Conservation (phyloP, 2,329 filamentous ascomycete species). For the Dothistroma pini region DNA sequence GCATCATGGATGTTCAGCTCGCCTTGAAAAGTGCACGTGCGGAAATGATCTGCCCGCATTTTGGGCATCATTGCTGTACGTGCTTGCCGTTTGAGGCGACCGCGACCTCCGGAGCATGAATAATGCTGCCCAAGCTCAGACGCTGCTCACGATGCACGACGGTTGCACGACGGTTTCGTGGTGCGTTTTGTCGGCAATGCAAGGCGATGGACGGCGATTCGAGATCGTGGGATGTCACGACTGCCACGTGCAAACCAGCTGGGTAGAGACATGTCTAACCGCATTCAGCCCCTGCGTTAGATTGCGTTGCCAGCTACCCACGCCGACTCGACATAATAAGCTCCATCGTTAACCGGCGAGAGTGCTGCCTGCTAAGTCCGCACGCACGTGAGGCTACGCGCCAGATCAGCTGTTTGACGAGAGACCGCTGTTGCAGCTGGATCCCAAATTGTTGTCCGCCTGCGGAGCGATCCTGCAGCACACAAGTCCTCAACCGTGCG, state of each 20-base stretch:
- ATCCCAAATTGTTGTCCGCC: not conserved
- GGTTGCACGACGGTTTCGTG: not conserved
- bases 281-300: conserved; percentile 4
- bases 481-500: not conserved
- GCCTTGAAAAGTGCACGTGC: conserved; percentile 19
- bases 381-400: conserved; percentile 9
- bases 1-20: conserved; percentile 19
- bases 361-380: not conserved
- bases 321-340: conserved; percentile 15
- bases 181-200: conserved; percentile 3
- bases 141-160: conserved; percentile 5
- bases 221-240: conserved; percentile 1
- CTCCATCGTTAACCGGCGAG: conserved; percentile 5
- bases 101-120: conserved; percentile 10
- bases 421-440: not conserved
- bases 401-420: not conserved
- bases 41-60: conserved; percentile 21
- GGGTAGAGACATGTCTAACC: not conserved
- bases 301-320: conserved; percentile 14
- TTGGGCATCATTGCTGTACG: conserved; percentile 17
- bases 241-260: conserved; percentile 8
- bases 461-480: not conserved
- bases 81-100: not conserved
- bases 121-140: conserved; percentile 15
- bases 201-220: conserved; percentile 8